Base-by-base conservation (phyloP, 2,329 filamentous ascomycete genomes). In the Pyrenophora tritici-repentis region DNA sequence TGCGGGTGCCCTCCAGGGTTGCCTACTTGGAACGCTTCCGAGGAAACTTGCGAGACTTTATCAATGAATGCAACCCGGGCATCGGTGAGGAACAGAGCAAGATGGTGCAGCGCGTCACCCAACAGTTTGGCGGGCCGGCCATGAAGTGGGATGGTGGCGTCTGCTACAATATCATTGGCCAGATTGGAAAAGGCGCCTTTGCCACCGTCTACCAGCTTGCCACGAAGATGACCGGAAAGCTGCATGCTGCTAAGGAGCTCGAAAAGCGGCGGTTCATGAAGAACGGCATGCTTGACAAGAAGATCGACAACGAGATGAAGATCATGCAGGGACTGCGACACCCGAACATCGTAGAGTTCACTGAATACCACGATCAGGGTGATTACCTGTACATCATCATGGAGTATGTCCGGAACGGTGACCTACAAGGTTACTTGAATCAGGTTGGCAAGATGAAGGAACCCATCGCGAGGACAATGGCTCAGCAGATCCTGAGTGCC, bases 261-360 rank as follows among this genome's bases (percentile, higher is more conserved):
- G 91, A 97, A 73, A 97, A 97, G 76, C 85, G 89, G 44, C 86
- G 87, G 14, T 96, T 97, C 68, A 90, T 96, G 79, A 96, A 96
- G 76, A 94, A 96, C 63, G 92, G 91, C 2, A 81, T 92, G 16
- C 75, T 96, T 17, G 91, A 96, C 65, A 87, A 91, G 60, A 96
- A 95, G 72, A 88, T 97, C 12, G 90, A 97, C 68, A 97, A 95
- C 64, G 94, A 99, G 76, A 93, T 99, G 87, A 89, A 86, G 59
- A 97, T 99, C 63, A 97, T 99, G 91, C 86, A 88, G 65, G 83
- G 81, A 46, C 83, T 97, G 43, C 80, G 86, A 46, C 94, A 99
- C 77, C 83, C 86, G 2, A 93, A 97, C 64, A 92, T 99, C 63
- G 93, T 99, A 35, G 85, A 89, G 58, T 99, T 94, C 68, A 85